Evolutionary conservation across 306 rosid species (phyloP).

Genomic region (Vigna trinervia): DNA sequence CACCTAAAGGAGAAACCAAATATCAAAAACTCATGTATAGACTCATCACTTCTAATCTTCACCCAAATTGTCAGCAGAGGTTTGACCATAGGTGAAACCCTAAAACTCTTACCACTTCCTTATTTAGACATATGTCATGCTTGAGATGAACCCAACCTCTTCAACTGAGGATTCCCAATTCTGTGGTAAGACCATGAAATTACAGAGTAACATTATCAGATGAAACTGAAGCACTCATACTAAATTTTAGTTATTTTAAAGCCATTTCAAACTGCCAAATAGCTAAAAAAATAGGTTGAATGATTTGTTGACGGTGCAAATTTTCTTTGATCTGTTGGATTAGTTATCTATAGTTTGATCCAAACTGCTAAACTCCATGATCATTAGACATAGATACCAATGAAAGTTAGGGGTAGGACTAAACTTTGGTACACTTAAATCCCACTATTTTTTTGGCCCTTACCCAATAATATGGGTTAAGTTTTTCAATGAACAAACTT

Average conservation of each 20-base stretch:
- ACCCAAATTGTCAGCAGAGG: slow-evolving; percentile 22
- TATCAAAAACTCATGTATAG: slow-evolving; percentile 3
- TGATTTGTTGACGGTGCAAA: slow-evolving; percentile 14
- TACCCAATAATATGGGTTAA: no score
- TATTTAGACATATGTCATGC: slow-evolving; percentile 4
- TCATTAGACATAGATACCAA: not conserved
- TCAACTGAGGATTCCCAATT: not conserved
- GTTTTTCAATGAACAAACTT: not conserved
- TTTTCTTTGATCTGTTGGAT: slow-evolving; percentile 11
- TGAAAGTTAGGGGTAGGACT: not conserved
- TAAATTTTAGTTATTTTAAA: not conserved
- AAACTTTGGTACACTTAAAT: not conserved
- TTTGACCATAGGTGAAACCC: slow-evolving; percentile 25
- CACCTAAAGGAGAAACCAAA: slow-evolving; percentile 18
- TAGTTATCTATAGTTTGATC: slow-evolving; percentile 13
- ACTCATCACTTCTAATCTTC: slow-evolving; percentile 32
- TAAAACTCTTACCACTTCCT: not conserved
- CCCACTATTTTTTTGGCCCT: no score
- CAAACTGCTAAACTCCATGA: not conserved
- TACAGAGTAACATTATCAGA: not conserved
- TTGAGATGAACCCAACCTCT: slow-evolving; percentile 32
- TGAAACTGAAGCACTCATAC: slow-evolving; percentile 7
- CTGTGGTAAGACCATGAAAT: not conserved
- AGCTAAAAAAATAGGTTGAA: slow-evolving; percentile 6
- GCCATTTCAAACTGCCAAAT: not conserved